phyloP scores from a whole-genome alignment of 441 rosid species.

The Pelargonium cotyledonis region DNA sequence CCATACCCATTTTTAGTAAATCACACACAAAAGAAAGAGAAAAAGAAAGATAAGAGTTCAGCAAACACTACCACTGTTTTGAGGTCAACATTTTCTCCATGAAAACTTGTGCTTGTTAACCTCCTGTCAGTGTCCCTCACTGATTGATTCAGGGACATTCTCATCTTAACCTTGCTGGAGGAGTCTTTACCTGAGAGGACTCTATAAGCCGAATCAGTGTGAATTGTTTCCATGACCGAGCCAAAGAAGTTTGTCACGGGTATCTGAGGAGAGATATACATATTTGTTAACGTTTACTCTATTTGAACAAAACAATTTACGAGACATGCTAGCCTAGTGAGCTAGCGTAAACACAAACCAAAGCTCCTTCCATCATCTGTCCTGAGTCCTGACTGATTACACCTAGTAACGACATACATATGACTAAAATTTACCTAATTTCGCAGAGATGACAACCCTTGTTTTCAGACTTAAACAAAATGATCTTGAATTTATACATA shows the following conservation, averaged over 20 bases:
- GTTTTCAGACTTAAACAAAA: too few relatives aligned
- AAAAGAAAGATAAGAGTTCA: not conserved
- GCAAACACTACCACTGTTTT: conserved; percentile 38
- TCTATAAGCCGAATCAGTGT: conserved; percentile 65
- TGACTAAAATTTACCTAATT: too few relatives aligned
- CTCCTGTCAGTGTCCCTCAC: conserved; percentile 24
- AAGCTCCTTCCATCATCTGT: too few relatives aligned
- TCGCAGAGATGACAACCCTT: too few relatives aligned
- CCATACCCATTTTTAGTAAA: not conserved
- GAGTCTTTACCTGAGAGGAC: conserved; percentile 28
- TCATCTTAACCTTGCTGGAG: conserved; percentile 23
- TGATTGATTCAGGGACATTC: conserved; percentile 27
- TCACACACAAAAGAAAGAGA: not conserved
- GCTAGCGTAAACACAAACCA: too few relatives aligned
- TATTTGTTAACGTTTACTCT: not conserved
- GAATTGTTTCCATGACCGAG: conserved; percentile 89
- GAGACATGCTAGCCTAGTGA: too few relatives aligned
- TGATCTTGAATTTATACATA: too few relatives aligned
- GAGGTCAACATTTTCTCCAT: conserved; percentile 18
- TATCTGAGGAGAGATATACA: conserved; percentile 37
- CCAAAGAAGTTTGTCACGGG: conserved; percentile 94
- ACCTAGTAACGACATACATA: too few relatives aligned
- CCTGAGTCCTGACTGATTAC: too few relatives aligned
- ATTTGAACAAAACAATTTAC: not conserved
- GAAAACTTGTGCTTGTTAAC: conserved; percentile 18